Conservation (phyloP, 108 stramenopile species). For the Parietichytrium sp. region DNA sequence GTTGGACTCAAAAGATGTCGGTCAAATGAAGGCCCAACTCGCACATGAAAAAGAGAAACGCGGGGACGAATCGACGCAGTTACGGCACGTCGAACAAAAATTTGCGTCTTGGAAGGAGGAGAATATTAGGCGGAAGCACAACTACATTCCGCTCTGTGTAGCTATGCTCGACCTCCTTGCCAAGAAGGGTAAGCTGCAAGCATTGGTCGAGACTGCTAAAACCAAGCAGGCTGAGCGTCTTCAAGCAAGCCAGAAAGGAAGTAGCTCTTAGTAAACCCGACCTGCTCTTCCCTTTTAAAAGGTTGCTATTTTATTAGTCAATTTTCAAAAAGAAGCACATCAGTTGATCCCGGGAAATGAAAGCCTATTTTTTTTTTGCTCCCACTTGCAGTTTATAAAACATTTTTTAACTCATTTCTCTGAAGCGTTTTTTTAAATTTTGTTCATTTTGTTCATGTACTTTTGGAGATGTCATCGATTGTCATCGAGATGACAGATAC, state of each 20-base stretch:
- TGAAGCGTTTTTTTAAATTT: too few relatives aligned
- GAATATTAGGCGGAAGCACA: conserved; percentile 45
- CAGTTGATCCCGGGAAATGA: too few relatives aligned
- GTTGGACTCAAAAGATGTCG: neutral
- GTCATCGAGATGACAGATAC: too few relatives aligned
- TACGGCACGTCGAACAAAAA: conserved; percentile 58
- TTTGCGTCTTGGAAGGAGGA: conserved; percentile 64
- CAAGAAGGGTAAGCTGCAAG: conserved; percentile 1
- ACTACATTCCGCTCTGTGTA: conserved; percentile 45
- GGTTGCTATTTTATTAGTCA: too few relatives aligned
- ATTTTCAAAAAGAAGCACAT: too few relatives aligned
- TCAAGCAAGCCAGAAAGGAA: neutral
- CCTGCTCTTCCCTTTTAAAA: too few relatives aligned
- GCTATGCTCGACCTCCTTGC: conserved; percentile 41
- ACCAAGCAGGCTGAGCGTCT: neutral
- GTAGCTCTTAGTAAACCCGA: too few relatives aligned
- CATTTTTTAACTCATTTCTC: too few relatives aligned
- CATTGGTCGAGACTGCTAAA: conserved; percentile 5
- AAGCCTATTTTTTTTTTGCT: too few relatives aligned
- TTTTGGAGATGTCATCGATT: too few relatives aligned
- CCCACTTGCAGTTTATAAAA: too few relatives aligned
- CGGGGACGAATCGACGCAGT: conserved; percentile 45
- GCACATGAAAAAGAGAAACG: neutral
- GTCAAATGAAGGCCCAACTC: neutral
- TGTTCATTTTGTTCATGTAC: too few relatives aligned